These are phyloP conservation scores for Heterobasidion occidentale DNA, from an alignment of 1,284 basidiomycete genomes.

Conservation along the genomic window DNA sequence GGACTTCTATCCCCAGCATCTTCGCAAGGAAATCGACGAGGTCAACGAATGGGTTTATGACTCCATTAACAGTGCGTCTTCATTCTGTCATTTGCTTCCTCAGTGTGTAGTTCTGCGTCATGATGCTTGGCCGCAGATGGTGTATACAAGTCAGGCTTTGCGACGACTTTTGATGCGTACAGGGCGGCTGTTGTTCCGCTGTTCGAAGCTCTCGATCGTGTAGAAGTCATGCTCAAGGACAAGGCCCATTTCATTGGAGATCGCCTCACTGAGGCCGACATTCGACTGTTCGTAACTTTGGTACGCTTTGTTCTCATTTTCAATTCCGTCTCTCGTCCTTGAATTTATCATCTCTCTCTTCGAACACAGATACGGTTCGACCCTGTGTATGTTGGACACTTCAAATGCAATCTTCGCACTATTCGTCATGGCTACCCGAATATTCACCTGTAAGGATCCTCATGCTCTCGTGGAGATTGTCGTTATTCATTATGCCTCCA, in stretches of 20 bases:
- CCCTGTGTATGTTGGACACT: constrained; percentile 85
- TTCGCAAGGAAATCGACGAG: constrained; percentile 75
- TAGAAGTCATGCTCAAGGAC: constrained; percentile 72
- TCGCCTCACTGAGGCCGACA: constrained; percentile 85
- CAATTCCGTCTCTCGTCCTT: not conserved
- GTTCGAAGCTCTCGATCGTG: constrained; percentile 73
- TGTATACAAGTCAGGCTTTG: constrained; percentile 90
- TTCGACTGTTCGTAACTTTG: constrained; percentile 87
- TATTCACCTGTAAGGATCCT: constrained; percentile 51
- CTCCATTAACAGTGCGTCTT: constrained; percentile 65
- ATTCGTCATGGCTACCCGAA: constrained; percentile 78
- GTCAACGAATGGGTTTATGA: constrained; percentile 87
- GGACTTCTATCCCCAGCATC: constrained; percentile 73
- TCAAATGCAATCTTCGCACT: constrained; percentile 88
- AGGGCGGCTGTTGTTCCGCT: constrained; percentile 64
- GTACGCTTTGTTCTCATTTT: constrained; percentile 32
- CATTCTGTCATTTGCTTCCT: not conserved
- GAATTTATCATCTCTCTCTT: not conserved
- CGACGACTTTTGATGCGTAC: constrained; percentile 78
- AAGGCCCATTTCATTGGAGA: constrained; percentile 82
- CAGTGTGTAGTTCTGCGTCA: not conserved
- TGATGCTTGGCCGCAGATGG: constrained; percentile 41
- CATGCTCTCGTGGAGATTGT: not conserved
- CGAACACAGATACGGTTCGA: constrained; percentile 52
- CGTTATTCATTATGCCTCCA: not conserved